Evolutionary conservation across 2,329 filamentous ascomycete genomes (phyloP), one percentile per base, ranked within the genome.

Genomic region (Simplicillium aogashimaense): DNA sequence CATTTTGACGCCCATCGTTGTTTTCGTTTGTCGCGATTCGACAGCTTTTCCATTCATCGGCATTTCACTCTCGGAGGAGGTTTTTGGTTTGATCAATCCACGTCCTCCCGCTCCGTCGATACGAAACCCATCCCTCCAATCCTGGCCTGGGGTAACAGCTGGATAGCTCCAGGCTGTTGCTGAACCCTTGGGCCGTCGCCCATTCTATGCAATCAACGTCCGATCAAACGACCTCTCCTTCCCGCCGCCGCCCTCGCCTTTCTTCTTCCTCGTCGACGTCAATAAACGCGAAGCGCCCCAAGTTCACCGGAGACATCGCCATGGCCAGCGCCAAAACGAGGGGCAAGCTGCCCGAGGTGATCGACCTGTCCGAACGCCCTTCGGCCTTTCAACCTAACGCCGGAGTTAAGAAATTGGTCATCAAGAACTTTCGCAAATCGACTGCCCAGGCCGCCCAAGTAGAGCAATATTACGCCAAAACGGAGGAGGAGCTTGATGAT

Each of bases 331-430:
- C 55, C 49, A 60, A 55, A 53, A 58, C 58, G 48, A 56, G 56
- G 51, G 63, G 61, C 48, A 66, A 64, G 51, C 51, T 61, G 38
- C 61, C 59, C 47, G 60, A 65, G 41, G 53, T 52, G 16, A 46
- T 60, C 42, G 60, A 65, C 44, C 50, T 61, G 17, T 57, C 58
- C 34, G 50, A 52, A 43, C 48, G 45, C 17, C 54, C 59, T 15
- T 57, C 61, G 29, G 61, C 65, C 38, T 86, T 89, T 55, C 84
- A 83, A 50, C 81, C 86, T 11, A 78, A 86, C 52, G 70, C 73
- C 10, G 88, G 87, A 28, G 81, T 86, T 15, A 89, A 83, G 69
- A 89, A 83, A 61, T 74, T 98, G 35, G 76, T 90, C n/a, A 86
- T 98, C 52, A 95, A 95, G 74, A 97, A 95, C 57, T 73, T 95